Evolutionary conservation across 2,329 filamentous ascomycete genomes (phyloP).

Genomic region (Penicillium fuscoglaucum): DNA sequence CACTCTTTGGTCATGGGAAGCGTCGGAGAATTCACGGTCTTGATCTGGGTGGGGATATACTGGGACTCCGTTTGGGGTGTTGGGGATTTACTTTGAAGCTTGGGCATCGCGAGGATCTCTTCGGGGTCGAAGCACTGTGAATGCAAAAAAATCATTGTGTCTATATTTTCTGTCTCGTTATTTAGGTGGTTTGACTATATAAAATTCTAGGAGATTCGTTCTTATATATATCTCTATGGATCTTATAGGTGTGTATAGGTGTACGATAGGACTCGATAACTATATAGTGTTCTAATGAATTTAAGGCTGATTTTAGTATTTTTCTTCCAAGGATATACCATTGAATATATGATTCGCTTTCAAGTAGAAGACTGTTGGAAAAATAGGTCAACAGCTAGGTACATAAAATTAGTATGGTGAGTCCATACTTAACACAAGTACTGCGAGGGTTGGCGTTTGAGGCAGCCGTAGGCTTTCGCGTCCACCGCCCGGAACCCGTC

Average conservation of each 20-base stretch:
- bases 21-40: constrained; percentile 43
- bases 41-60: constrained; percentile 42
- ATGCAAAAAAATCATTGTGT: constrained; percentile 36
- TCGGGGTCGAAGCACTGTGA: constrained; percentile 33
- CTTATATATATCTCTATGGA: not conserved
- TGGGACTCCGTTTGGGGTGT: constrained; percentile 42
- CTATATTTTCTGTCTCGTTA: constrained; percentile 26
- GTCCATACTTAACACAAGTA: constrained; percentile 5
- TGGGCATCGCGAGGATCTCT: constrained; percentile 28
- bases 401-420: constrained; percentile 4
- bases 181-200: not conserved
- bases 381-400: not conserved
- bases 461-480: constrained; percentile 29
- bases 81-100: constrained; percentile 42
- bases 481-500: constrained; percentile 30
- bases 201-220: not conserved
- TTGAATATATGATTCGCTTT: too few species aligned
- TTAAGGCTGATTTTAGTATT: not conserved
- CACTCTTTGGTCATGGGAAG: constrained; percentile 38
- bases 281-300: not conserved
- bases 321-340: not conserved
- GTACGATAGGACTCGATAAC: too few species aligned
- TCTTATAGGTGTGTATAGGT: not conserved
- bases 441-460: constrained; percentile 8
- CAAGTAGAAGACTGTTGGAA: not conserved